Evolutionary conservation across 192 early-diverging fungal species (phyloP), one percentile per base, ranked within the genome.

Genomic region (Entrophospora sp.): DNA sequence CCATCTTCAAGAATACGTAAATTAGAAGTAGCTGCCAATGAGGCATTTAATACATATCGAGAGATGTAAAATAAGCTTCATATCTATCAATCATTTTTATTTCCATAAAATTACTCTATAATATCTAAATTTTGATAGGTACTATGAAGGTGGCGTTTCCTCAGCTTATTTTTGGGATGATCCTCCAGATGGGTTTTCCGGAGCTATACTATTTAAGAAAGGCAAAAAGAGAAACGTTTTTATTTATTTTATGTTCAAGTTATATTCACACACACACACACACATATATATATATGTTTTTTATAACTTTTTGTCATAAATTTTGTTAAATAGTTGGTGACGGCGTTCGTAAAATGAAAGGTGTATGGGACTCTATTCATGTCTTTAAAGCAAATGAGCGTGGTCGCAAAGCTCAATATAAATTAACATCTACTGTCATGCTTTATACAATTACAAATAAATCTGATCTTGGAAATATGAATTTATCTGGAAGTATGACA

Each of bases 311-410:
- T 5, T 22, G 5, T 43, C n/a, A n/a, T n/a, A n/a, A n/a, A n/a
- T n/a, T 20, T 61, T 32, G 7, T 36, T 5, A 53, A 24, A 52
- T 42, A 68, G 52, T 46, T 35, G 18, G 34, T 69, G 83, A 82
- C 18, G 78, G 82, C 30, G 86, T 88, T 61, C 82, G 79, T 55
- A 80, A 84, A 31, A 83, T 86, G 67, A 92, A 92, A 67, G 95
- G 95, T 20, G 85, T 92, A 18, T 99, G 96, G 96, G 96, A 99
- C 69, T 97, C 95, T 12, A 96, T 97, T 70, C 96, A 99, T 64
- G 93, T 99, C 5, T 82, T 99, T 58, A 91, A 95, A 71, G 94
- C 91, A 5, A 73, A 86, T 63, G 91, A 96, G 74, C 84, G 87
- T 65, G 85, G 87, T 14, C 88, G 92, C 32, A 80, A 77, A 49